Base-by-base conservation (phyloP, 129 eudicot species). In the Logfia minima region DNA sequence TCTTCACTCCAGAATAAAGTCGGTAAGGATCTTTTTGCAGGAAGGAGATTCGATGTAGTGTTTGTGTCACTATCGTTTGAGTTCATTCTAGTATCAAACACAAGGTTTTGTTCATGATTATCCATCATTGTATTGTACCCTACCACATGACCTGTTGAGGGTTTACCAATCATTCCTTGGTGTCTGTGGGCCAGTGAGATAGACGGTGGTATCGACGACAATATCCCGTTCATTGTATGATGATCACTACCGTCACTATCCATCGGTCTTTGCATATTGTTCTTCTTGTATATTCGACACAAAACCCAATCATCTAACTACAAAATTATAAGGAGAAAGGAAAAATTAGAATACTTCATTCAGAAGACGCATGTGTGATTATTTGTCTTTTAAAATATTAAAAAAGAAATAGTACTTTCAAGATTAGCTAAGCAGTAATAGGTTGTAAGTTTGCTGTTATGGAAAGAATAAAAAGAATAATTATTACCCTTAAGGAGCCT, bases 281-380 rank as follows among this genome's bases (percentile, higher is more conserved):
- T 86, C 88, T 93, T 93, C 84, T 90, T 93, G 92, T 93, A 93
- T 59, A 93, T 93, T 77, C 98, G 92, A 72, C 98, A 93, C 22
- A 93, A 71, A 31, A 93, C 98, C 98, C 98, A 93, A 84, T 93
- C 98, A 78, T 93, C 98, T 19, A 93, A 86, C 98, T 93, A 58
- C 26, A 75, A 39, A 7, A 7, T 39, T 39, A 31, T 26, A 43
- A 34, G 26, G 5, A 34, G 8, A 34, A 34, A 34, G 37, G 37
- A 34, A 34, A 34, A 34, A 34, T 8, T 34, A 34, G 5, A 1
- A 34, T 5, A 34, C 37, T 34, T 34, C 37, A 34, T 34, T 34
- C 8, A 34, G 37, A 60, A 74, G 17, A 39, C 2, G n/a, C 3
- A 0, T 14, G 55, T 48, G 55, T 48, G n/a, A 11, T 18, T 11